Conservation (phyloP, 2,329 filamentous ascomycete genomes). For the Alternaria tenuissima region DNA sequence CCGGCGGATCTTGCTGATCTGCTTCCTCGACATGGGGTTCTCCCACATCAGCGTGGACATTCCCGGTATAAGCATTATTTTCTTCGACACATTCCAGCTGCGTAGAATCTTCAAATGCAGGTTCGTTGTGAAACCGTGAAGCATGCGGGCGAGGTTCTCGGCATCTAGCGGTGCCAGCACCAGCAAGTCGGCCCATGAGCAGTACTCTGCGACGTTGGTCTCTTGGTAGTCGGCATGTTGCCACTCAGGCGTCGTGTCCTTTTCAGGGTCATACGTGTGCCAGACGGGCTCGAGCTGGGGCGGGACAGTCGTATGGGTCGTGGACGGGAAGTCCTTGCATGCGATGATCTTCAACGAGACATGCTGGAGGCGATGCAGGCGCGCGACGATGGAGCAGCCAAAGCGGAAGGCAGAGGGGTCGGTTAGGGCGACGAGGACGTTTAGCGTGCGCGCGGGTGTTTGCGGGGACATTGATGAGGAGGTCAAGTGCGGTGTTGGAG, state of each 20-base stretch:
- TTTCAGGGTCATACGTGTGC: conserved; percentile 40
- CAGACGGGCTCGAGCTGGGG: conserved; percentile 41
- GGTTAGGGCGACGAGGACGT: conserved; percentile 71
- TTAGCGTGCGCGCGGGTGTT: conserved; percentile 38
- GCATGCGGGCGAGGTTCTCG: conserved; percentile 85
- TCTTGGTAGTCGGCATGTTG: conserved; percentile 45
- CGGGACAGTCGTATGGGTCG: conserved; percentile 31
- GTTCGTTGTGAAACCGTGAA: conserved; percentile 82
- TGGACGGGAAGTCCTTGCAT: conserved; percentile 35
- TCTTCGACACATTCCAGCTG: conserved; percentile 87
- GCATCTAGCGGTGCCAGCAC: conserved; percentile 86
- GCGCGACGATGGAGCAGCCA: conserved; percentile 71
- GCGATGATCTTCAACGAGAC: conserved; percentile 55
- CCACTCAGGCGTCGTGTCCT: conserved; percentile 28
- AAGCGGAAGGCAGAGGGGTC: conserved; percentile 71
- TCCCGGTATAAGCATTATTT: conserved; percentile 82
- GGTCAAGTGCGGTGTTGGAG: conserved; percentile 13
- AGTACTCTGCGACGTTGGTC: conserved; percentile 71
- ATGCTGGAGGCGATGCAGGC: conserved; percentile 73
- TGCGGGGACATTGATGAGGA: conserved; percentile 30
- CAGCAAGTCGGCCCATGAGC: conserved; percentile 87
- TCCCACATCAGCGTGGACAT: conserved; percentile 93
- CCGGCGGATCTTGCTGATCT: conserved; percentile 80
- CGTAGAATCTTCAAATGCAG: conserved; percentile 81
- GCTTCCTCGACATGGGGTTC: conserved; percentile 86